Base-by-base conservation (phyloP, 495 filamentous ascomycete genomes). In the Lasiosphaeria hispida region DNA sequence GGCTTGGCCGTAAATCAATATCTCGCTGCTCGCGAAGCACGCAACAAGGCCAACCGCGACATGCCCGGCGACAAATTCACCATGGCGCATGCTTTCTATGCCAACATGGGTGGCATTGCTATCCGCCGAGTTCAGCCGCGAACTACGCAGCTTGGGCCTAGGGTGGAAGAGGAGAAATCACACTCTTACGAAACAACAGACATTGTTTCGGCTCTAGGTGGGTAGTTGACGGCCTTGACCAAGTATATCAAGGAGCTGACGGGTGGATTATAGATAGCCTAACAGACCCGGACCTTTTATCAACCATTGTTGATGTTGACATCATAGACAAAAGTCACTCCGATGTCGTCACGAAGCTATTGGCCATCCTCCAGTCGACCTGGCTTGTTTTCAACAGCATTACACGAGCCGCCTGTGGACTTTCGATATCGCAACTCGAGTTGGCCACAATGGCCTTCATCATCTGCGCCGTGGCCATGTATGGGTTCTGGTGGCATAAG, bases 401-500 rank as follows among this genome's bases (percentile, higher is more conserved):
- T 33, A 63, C 69, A 0, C 64, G 74, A 14, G 48, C 60, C 14
- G 38, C 52, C 17, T 43, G 48, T 4, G 35, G 59, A 0, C 48
- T 72, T 1, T 67, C 74, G 0, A 56, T 77, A 7, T 65, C 69
- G 7, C 33, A 71, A 7, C 62, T 77, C 1, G 75, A 78, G 40
- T 40, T 75, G 3, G 63, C 69, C 38, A 74, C 71, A 6, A 44
- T 75, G 10, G 48, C 65, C 8, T 69, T 69, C 48, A 62, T 74
- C 1, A 17, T 69, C 3, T 77, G 70, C 33, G 70, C 73, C 7
- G 48, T 71, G 38, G 61, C 47, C 1, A 72, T 73, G 65, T 78
- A 77, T 60, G 10, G 54, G 0, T 41, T 73, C 7, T 78, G 74
- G 75, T 60, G 65, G 35, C n/a, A 69, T 30, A 77, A 78, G 50